Percentiles rank a stretch among this genome's conserved stretches.
phyloP scores from a whole-genome alignment of 2,329 filamentous ascomycete species.

The Ascochyta lentis region DNA sequence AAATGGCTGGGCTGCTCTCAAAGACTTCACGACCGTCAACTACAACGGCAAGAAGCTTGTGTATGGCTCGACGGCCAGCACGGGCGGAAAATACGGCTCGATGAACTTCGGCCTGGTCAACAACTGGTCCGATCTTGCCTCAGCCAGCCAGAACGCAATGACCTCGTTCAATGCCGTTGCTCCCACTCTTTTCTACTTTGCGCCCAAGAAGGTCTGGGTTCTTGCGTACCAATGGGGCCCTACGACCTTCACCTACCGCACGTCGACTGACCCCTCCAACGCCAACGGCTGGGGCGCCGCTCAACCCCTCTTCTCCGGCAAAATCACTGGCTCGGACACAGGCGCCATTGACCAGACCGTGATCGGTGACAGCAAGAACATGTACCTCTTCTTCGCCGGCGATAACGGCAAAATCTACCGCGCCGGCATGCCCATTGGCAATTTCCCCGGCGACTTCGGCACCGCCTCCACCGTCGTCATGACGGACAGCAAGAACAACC shows the following conservation, averaged over 20 bases:
- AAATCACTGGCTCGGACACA: slow-evolving; percentile 58
- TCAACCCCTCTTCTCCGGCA: slow-evolving; percentile 64
- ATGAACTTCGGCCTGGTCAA: slow-evolving; percentile 64
- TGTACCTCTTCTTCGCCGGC: slow-evolving; percentile 72
- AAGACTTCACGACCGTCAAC: slow-evolving; percentile 65
- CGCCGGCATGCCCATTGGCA: slow-evolving; percentile 65
- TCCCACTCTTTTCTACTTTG: slow-evolving; percentile 69
- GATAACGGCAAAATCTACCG: slow-evolving; percentile 73
- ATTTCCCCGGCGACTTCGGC: slow-evolving; percentile 69
- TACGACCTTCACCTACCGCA: slow-evolving; percentile 66
- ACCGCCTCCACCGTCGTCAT: slow-evolving; percentile 57
- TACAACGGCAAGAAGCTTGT: slow-evolving; percentile 68
- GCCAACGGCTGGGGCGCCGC: slow-evolving; percentile 63
- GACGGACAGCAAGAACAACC: slow-evolving; percentile 61
- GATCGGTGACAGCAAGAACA: slow-evolving; percentile 66
- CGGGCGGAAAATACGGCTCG: slow-evolving; percentile 59
- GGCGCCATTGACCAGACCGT: slow-evolving; percentile 69
- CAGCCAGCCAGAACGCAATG: slow-evolving; percentile 62
- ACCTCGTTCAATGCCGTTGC: slow-evolving; percentile 56
- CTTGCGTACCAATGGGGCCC: slow-evolving; percentile 71
- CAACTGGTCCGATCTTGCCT: slow-evolving; percentile 60
- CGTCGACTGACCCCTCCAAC: slow-evolving; percentile 64
- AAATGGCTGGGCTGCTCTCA: slow-evolving; percentile 63
- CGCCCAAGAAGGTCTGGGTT: slow-evolving; percentile 68
- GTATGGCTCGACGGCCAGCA: slow-evolving; percentile 61